Percentiles rank a stretch among this genome's conserved stretches.
Conservation (phyloP, 2,329 filamentous ascomycete genomes). For the Aspergillus awamori region DNA sequence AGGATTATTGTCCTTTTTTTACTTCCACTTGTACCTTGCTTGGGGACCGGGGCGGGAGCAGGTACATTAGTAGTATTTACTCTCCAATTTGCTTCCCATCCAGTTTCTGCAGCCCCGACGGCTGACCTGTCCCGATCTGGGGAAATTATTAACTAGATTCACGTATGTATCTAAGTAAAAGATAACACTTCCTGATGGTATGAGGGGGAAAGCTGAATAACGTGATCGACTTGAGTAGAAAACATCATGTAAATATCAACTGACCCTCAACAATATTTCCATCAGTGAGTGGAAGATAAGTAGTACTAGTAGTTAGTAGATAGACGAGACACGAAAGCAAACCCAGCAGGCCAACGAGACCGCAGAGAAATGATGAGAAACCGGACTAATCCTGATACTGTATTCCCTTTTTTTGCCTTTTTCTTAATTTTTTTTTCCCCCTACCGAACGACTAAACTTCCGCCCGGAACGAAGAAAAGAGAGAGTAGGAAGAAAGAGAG, state of each 20-base stretch:
- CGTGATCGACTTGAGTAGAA: too few relatives aligned
- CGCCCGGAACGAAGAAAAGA: background rate
- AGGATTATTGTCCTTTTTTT: background rate
- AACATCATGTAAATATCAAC: too few relatives aligned
- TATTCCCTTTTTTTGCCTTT: too few relatives aligned
- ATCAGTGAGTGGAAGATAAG: background rate
- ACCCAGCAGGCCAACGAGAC: background rate
- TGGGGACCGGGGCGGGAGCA: background rate
- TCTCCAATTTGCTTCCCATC: background rate
- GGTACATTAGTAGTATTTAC: background rate
- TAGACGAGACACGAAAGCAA: conserved; percentile 1
- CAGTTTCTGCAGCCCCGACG: background rate
- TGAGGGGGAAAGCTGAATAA: too few relatives aligned
- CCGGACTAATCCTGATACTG: background rate
- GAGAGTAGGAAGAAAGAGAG: background rate
- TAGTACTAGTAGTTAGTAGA: too few relatives aligned
- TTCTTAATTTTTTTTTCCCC: background rate
- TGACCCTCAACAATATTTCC: too few relatives aligned
- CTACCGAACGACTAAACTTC: background rate
- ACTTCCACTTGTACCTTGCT: background rate
- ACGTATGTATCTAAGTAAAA: too few relatives aligned
- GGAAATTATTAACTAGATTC: too few relatives aligned
- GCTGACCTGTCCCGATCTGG: too few relatives aligned
- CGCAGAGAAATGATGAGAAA: background rate
- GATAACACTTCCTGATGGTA: too few relatives aligned